A percentile compares a stretch with the other conserved stretches of the same genome.
These are phyloP conservation scores for Byssothecium circinans DNA, from an alignment of 2,329 filamentous ascomycete species.

Conservation along the genomic window DNA sequence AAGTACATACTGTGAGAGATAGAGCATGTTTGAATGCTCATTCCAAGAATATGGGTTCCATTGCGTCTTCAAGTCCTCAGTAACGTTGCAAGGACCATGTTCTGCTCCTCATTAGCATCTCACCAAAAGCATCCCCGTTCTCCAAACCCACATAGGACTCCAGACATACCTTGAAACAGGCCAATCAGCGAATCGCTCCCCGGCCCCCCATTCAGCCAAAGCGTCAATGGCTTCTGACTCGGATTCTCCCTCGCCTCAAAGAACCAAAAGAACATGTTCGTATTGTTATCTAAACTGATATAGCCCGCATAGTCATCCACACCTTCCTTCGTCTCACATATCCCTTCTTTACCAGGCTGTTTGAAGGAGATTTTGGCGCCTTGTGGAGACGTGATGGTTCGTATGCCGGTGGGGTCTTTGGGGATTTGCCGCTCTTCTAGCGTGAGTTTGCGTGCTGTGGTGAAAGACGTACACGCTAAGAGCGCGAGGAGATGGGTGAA, in stretches of 20 bases:
- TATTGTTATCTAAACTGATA: conserved; percentile 39
- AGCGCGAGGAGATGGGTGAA: conserved; percentile 23
- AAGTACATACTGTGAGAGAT: background rate
- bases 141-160: too few species aligned
- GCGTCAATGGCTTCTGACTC: conserved; percentile 41
- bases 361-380: conserved; percentile 41
- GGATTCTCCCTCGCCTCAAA: conserved; percentile 52
- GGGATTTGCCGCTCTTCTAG: conserved; percentile 33
- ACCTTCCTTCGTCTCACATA: conserved; percentile 45
- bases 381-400: conserved; percentile 36
- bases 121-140: too few species aligned
- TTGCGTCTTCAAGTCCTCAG: conserved; percentile 41
- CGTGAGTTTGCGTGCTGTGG: conserved; percentile 26
- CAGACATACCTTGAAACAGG: conserved; percentile 56
- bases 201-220: conserved; percentile 58
- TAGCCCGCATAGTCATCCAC: conserved; percentile 44
- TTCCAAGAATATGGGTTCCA: conserved; percentile 46
- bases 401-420: conserved; percentile 34
- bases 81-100: conserved; percentile 51
- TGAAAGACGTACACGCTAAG: conserved; percentile 18
- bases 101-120: conserved; percentile 24
- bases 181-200: conserved; percentile 59
- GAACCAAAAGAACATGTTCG: conserved; percentile 51
- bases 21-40: conserved; percentile 42
- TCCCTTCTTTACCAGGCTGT: conserved; percentile 44